Evolutionary conservation across 331 rosid genomes (phyloP), one percentile per base, ranked within the genome.

Genomic region (Pyrus hybrid): DNA sequence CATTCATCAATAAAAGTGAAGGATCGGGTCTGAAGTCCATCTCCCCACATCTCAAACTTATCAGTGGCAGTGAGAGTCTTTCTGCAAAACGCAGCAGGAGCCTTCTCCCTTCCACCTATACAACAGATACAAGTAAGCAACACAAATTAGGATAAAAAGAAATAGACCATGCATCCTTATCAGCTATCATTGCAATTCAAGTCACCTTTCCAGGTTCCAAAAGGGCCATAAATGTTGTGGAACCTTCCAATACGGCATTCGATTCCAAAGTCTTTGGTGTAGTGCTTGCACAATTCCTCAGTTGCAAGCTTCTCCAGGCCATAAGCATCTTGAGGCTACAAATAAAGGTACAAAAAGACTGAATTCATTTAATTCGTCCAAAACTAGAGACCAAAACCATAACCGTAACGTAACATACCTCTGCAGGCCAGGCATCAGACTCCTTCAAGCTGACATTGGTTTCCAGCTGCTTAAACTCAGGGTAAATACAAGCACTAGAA

Each of bases 341-440:
- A 67, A 80, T 37, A 80, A 74, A 70, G n/a, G 58, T 56, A 4
- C 7, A 51, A 47, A 47, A 60, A 78, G 64, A 71, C 71, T 13
- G 64, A 78, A 58, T 20, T 43, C 51, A 47, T 82, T 56, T 75
- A 63, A 45, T 53, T 47, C 32, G 29, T 67, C 45, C 21, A 70
- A 20, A 67, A 77, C n/a, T 18, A 81, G 51, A 69, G 43, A 70
- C 12, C 16, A 72, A 54, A 69, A 26, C 51, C 14, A 18, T 68
- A 54, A 81, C 32, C 51, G 35, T 69, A 37, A 17, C 68, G 68
- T 17, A 77, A 83, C 88, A 71, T 41, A 95, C 98, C 99, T 95
- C 99, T 67, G 99, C 99, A 67, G 99, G 99, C 99, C 99, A 95
- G 67, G 98, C 98, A 86, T 95, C 98, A 68, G 99, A 68, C 86